Base-by-base conservation (phyloP, 148 eudicot genomes). In the Vaccinium darrowii region DNA sequence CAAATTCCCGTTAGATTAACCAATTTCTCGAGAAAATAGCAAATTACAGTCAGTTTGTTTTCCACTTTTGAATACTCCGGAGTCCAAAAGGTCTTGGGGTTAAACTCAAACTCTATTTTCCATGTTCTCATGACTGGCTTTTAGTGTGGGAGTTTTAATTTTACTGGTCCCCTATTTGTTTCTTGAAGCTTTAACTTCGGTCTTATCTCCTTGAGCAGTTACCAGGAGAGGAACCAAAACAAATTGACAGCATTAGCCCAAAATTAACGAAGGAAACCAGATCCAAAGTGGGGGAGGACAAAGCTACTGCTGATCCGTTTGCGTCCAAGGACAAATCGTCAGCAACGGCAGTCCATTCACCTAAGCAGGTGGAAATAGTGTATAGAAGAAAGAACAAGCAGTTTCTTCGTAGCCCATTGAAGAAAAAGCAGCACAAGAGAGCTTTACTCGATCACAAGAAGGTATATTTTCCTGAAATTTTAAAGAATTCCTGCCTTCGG, bases 381-480 rank as follows among this genome's bases (percentile, higher is more conserved):
- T 39, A 13, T 65, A 53, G 79, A 69, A 86, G 81, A 86, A 88
- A 80, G 73, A 80, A 81, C 30, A 8, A 23, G 12, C 14, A 16
- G 54, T 76, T 69, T 19, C 62, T 39, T 63, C 47, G 52, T 75
- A 76, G 56, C 76, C 62, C 88, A 75, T 36, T 67, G 15, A 86
- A 84, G 85, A 83, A 82, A 80, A 88, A 81, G 80, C 85, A 84
- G 15, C 84, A 43, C 69, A 84, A 77, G 82, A 80, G 53, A 54
- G 81, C 80, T 78, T 84, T 82, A 23, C 75, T 18, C 57, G 18
- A 39, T 30, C 81, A 39, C 30, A 51, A 85, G 56, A 84, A 87
- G 93, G 93, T 91, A 90, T n/a, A 52, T 78, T 85, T 75, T 49
- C 51, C 74, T 86, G 54, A 62, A 43, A 5, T 36, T 9, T 54